Conservation (phyloP, 805 yeast genomes). For the Phaffomyces thermotolerans region DNA sequence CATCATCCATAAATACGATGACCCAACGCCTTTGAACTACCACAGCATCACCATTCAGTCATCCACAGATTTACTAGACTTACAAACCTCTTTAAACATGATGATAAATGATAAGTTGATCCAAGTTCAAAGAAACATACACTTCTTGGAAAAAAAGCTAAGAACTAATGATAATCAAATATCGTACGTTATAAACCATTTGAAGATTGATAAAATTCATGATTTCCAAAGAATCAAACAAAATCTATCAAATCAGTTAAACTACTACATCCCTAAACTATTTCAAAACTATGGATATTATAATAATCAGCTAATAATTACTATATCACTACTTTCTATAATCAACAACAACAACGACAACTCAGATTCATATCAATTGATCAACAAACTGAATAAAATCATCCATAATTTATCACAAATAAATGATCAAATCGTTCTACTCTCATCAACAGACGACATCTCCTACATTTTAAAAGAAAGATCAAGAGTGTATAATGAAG, state of each 20-base stretch:
- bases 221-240: constrained; percentile 16
- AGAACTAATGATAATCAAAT: constrained; percentile 9
- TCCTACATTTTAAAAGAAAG: constrained; percentile 23
- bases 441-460: constrained; percentile 18
- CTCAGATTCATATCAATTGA: neutral
- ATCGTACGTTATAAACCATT: constrained; percentile 15
- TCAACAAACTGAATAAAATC: constrained; percentile 3
- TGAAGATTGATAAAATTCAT: constrained; percentile 10
- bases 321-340: neutral
- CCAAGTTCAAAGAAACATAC: constrained; percentile 16
- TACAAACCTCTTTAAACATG: constrained; percentile 5
- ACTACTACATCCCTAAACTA: constrained; percentile 2
- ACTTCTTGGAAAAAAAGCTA: constrained; percentile 16
- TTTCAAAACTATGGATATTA: constrained; percentile 1
- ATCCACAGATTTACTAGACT: constrained; percentile 11
- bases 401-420: constrained; percentile 13
- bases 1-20: constrained; percentile 4
- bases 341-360: neutral
- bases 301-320: neutral
- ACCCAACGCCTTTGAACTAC: neutral
- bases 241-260: constrained; percentile 9
- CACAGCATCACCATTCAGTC: neutral
- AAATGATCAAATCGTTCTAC: constrained; percentile 6
- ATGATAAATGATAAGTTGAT: constrained; percentile 15
- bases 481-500: constrained; percentile 23